Base-by-base conservation (phyloP, 1,284 basidiomycete species). In the Microbotryum violaceum region DNA sequence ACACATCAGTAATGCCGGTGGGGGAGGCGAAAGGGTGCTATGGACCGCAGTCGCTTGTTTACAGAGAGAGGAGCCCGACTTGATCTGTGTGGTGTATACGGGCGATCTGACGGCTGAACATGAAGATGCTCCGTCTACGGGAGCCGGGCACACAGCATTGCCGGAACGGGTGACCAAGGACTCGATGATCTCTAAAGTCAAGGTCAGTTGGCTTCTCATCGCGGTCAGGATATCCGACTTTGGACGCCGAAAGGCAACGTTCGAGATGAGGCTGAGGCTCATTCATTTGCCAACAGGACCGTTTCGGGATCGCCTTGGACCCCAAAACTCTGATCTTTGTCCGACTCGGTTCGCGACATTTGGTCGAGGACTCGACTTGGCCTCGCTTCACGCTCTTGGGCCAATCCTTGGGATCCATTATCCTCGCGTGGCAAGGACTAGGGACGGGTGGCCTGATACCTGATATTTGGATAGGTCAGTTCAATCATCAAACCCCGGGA, bases 21-120 rank as follows among this genome's bases (percentile, higher is more conserved):
- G 94, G 14, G 96, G 96, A 16, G 96, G 96, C 1, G 94, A 98
- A 76, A 83, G 93, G 1, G 94, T 99, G 0, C 78, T 99, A 0
- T 99, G 92, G 91, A 87, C 89, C 1, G 93, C 92, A 0, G 82
- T 98, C 23, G 80, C 85, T 0, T 81, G 84, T 66, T 79, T 91
- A 37, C 93, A 97, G 72, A 79, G 81, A 16, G 79, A 80, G n/a
- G 81, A 90, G 60, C 82, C 83, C 1, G 78, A 87, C 58, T 75
- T 87, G 10, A 75, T 96, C n/a, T 85, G 81, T 54, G 82, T 91
- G 8, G 84, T 99, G 31, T 99, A 98, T 76, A 92, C 87, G 29
- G 94, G 96, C 5, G 92, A 97, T 73, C 78, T 80, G 0, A 82
- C 33, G 37, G 65, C 49, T 1, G 10, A 27, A 2, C 23, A 20